Base-by-base conservation (phyloP, 805 yeast species). In the Cyberlindnera xishuangbannaensis region DNA sequence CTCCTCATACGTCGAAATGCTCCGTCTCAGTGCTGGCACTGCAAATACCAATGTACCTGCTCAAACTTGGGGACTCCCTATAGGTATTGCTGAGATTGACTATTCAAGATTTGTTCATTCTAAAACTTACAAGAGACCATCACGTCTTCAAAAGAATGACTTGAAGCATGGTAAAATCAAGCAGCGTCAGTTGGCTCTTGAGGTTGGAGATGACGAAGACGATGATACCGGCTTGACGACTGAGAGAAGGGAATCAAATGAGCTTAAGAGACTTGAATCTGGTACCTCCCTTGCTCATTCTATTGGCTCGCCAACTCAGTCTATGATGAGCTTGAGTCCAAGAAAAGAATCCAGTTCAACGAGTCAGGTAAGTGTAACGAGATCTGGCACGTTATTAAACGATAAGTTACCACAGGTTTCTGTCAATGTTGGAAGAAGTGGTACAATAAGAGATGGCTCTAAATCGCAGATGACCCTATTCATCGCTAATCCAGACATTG, bases 171-270 rank as follows among this genome's bases (percentile, higher is more conserved):
- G 82, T 6, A 75, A 65, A 49, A 62, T 73, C 37, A 69, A 75
- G 34, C 83, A 82, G 17, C 67, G 85, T 28, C 64, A 82, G 57
- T 62, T 83, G 39, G 90, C 88, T 2, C 72, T 81, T 16, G 92
- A 82, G 53, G 78, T 82, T 23, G 88, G 79, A 41, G 85, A 80
- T 34, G 73, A 65, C 21, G 84, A 76, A 16, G 52, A 47, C 6
- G 43, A 30, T 14, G 32, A 31, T 5, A 10, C 13, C 16, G 23
- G 25, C 16, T 5, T 30, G 27, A 5, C 17, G 17, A 17, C 13
- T 25, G 40, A 33, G 10, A 27, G 27, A 15, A 33, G 48, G 16
- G 44, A 36, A 4, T 43, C 48, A 4, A 18, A 16, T 1, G 53
- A 48, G 23, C 25, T 45, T 18, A 40, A 40, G 13, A 34, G 51